Evolutionary conservation across 1,284 basidiomycete genomes (phyloP).

Genomic region (Omphalotus olearius): DNA sequence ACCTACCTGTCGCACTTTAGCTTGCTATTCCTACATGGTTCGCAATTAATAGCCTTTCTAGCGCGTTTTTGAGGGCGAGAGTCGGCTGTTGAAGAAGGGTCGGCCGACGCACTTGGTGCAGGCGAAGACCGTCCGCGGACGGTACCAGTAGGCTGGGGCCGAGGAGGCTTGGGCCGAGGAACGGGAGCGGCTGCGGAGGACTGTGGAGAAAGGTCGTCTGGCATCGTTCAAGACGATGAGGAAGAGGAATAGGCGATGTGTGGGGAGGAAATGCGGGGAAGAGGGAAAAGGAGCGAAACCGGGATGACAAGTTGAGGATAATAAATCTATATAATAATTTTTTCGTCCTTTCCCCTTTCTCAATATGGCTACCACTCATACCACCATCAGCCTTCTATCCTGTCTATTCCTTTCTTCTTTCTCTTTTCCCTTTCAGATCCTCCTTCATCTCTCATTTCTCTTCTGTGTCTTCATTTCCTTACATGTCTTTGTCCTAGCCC

Average conservation of each 20-base stretch:
- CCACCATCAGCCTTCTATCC: background rate
- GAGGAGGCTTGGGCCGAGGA: conserved; percentile 37
- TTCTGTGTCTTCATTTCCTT: too few species aligned
- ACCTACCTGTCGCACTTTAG: conserved; percentile 77
- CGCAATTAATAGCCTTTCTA: conserved; percentile 80
- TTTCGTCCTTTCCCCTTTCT: conserved; percentile 5
- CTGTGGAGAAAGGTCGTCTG: conserved; percentile 38
- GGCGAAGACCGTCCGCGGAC: conserved; percentile 47
- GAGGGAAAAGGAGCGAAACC: conserved; percentile 16
- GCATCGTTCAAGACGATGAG: conserved; percentile 30
- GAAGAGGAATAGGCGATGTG: conserved; percentile 8
- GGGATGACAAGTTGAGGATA: background rate
- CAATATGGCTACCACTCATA: conserved; percentile 5
- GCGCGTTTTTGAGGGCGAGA: conserved; percentile 68
- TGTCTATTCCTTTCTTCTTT: conserved; percentile 6
- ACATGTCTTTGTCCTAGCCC: too few species aligned
- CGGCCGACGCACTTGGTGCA: conserved; percentile 33
- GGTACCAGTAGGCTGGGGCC: conserved; percentile 30
- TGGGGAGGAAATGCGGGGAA: conserved; percentile 9
- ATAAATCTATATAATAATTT: conserved; percentile 6
- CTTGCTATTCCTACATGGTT: conserved; percentile 79
- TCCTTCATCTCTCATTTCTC: background rate
- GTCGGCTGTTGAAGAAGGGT: conserved; percentile 30
- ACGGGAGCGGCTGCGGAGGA: conserved; percentile 31
- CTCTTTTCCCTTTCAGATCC: background rate